These are phyloP conservation scores for Akanthomyces uredinophilus DNA, from an alignment of 2,329 filamentous ascomycete genomes.

Conservation along the genomic window DNA sequence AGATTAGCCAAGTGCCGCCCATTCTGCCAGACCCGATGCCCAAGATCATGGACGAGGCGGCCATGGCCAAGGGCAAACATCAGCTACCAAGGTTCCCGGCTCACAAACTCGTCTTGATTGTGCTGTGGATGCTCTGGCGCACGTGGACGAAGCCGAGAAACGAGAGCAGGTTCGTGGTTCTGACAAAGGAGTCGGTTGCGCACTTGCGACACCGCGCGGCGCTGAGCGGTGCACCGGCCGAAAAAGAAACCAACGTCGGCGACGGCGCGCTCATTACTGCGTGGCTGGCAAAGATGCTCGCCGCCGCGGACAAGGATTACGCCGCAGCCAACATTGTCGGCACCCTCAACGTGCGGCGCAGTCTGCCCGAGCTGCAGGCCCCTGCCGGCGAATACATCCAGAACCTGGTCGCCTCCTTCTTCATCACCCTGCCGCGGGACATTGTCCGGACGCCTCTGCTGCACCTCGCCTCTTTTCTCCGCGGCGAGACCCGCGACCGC, in stretches of 20 bases:
- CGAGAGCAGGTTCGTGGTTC: neutral
- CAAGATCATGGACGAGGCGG: neutral
- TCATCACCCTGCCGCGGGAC: neutral
- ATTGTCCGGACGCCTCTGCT: too few relatives aligned
- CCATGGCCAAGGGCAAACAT: neutral
- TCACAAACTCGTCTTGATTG: neutral
- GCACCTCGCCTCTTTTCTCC: too few relatives aligned
- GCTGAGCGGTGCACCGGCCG: neutral
- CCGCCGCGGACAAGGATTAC: neutral
- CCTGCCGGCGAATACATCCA: neutral
- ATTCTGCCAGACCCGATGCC: neutral
- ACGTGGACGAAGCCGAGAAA: neutral
- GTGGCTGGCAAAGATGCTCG: neutral
- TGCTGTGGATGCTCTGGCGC: neutral
- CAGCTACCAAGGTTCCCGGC: neutral
- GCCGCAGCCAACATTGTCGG: neutral
- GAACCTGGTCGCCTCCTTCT: neutral
- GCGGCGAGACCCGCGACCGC: too few relatives aligned
- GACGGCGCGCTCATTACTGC: neutral
- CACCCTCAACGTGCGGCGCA: neutral
- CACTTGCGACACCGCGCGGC: neutral
- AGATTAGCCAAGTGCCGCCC: neutral
- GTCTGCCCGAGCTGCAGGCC: neutral
- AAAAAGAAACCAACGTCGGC: neutral
- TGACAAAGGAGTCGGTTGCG: neutral